phyloP scores from a whole-genome alignment of 1,139 yeast genomes.

The Protomyces arabidopsidicola region DNA sequence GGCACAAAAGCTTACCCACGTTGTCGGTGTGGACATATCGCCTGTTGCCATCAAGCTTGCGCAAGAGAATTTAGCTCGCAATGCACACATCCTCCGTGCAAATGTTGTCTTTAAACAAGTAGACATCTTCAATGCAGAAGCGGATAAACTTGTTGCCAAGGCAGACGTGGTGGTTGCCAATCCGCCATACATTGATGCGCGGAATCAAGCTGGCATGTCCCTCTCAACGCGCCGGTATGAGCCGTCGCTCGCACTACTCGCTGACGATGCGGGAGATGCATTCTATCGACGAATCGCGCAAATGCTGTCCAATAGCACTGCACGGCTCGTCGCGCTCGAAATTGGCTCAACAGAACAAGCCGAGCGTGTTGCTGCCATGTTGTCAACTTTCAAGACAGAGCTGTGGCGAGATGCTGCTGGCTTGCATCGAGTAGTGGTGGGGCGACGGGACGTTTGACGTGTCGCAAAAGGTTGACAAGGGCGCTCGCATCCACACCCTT shows the following conservation, averaged over 20 bases:
- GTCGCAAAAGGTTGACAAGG: conserved; percentile 35
- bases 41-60: conserved; percentile 52
- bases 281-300: conserved; percentile 6
- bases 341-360: conserved; percentile 13
- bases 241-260: conserved; percentile 57
- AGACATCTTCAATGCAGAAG: conserved; percentile 11
- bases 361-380: conserved; percentile 2
- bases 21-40: conserved; percentile 59
- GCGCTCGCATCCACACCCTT: conserved; percentile 85
- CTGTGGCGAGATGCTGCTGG: conserved; percentile 26
- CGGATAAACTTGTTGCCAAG: conserved; percentile 13
- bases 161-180: conserved; percentile 65
- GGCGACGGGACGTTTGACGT: conserved; percentile 8
- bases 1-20: conserved; percentile 44
- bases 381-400: not conserved
- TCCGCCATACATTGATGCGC: conserved; percentile 76
- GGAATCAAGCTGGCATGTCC: conserved; percentile 48
- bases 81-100: conserved; percentile 28
- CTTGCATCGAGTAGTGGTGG: conserved; percentile 7
- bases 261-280: conserved; percentile 4
- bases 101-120: conserved; percentile 34
- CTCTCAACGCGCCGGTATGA: conserved; percentile 66
- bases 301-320: not conserved
- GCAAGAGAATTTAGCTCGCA: conserved; percentile 43
- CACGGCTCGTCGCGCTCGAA: conserved; percentile 17